Conservation (phyloP, 164 flowering plant species). For the Berberis vulgaris region DNA sequence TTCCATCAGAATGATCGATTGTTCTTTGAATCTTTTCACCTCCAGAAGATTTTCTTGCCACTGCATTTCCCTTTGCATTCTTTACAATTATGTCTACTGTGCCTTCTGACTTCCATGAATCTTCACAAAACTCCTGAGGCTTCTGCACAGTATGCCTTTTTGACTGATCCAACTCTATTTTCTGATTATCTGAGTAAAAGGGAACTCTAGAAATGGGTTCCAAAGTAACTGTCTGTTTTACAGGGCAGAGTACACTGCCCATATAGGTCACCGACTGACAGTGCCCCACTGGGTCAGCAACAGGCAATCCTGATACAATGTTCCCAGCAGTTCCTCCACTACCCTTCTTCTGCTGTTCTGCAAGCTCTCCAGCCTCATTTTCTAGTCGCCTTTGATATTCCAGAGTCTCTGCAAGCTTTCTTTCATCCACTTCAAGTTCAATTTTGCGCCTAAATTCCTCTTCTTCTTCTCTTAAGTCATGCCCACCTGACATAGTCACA, state of each 20-base stretch:
- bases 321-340: conserved; percentile 21
- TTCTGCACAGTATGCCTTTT: no score
- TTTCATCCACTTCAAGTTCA: conserved; percentile 94
- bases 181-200: conserved; percentile 1
- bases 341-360: conserved; percentile 61
- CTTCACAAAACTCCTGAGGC: no score
- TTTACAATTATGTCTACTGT: conserved; percentile 5
- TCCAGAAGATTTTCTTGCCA: conserved; percentile 9
- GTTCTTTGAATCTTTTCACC: conserved; percentile 12
- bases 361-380: conserved; percentile 82
- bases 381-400: conserved; percentile 90
- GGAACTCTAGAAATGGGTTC: conserved; percentile 5
- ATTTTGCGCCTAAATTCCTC: conserved; percentile 63
- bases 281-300: conserved; percentile 8
- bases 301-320: conserved; percentile 14
- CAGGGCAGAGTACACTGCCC: conserved; percentile 12
- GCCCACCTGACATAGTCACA: conserved; percentile 21
- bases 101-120: conserved; percentile 5
- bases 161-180: conserved; percentile 12
- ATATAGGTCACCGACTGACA: conserved; percentile 9
- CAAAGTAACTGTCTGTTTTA: conserved; percentile 6
- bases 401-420: conserved; percentile 87
- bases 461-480: conserved; percentile 42
- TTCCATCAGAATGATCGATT: conserved; percentile 14
- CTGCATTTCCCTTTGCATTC: conserved; percentile 14